Percentiles rank a stretch among this genome's conserved stretches.
Evolutionary conservation across 495 filamentous ascomycete species (phyloP).

Genomic region (Staphylotrichum tortipilum): DNA sequence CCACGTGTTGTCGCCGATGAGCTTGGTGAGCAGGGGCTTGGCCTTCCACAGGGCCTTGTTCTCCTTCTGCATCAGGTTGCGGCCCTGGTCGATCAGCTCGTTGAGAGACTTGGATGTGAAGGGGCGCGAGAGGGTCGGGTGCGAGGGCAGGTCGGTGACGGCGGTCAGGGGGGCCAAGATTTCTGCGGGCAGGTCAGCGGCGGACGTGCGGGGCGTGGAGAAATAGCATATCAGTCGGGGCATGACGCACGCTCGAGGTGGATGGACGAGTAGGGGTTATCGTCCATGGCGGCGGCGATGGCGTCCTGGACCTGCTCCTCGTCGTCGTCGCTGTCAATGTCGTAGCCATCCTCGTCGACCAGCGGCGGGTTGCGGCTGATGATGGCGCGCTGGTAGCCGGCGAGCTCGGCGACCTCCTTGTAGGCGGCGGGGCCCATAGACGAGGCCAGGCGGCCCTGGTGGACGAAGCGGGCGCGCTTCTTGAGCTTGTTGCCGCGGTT

Average conservation of each 20-base stretch:
- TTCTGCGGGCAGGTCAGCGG: slow-evolving; percentile 41
- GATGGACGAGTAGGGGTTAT: slow-evolving; percentile 75
- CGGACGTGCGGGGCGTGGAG: not conserved
- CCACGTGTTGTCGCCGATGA: slow-evolving; percentile 75
- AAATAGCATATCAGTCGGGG: too few species aligned
- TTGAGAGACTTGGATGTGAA: slow-evolving; percentile 77
- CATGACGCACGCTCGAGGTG: slow-evolving; percentile 65
- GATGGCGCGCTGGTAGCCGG: slow-evolving; percentile 75
- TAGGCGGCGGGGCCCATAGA: slow-evolving; percentile 67
- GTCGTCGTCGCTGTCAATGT: slow-evolving; percentile 73
- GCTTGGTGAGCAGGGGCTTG: slow-evolving; percentile 65
- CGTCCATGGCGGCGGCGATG: slow-evolving; percentile 60
- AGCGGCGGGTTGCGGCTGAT: slow-evolving; percentile 63
- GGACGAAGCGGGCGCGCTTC: slow-evolving; percentile 69
- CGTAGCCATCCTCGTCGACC: slow-evolving; percentile 83
- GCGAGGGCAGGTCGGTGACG: slow-evolving; percentile 72
- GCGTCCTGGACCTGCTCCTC: slow-evolving; percentile 55
- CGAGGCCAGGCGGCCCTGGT: slow-evolving; percentile 63
- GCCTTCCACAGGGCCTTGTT: slow-evolving; percentile 64
- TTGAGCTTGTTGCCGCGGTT: slow-evolving; percentile 92
- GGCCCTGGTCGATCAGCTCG: slow-evolving; percentile 61
- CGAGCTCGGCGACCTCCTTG: slow-evolving; percentile 80
- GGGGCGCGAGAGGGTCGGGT: slow-evolving; percentile 74
- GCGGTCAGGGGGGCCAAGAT: slow-evolving; percentile 80
- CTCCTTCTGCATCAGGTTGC: slow-evolving; percentile 67